These are phyloP conservation scores for Plantago major DNA, from an alignment of 257 asterid species.

Conservation along the genomic window DNA sequence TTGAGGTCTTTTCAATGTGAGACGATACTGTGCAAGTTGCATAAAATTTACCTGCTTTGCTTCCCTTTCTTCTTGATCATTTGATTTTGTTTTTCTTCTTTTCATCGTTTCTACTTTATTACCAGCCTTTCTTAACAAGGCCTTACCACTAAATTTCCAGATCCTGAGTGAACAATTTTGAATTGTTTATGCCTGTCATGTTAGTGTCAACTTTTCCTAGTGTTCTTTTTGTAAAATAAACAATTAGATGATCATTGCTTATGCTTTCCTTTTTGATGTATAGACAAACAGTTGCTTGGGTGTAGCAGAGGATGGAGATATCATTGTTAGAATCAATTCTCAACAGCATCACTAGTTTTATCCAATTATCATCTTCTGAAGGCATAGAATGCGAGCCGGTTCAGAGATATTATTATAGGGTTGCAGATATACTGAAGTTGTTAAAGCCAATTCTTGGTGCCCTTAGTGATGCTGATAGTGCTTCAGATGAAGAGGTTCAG, in stretches of 20 bases:
- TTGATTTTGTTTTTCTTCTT: not conserved
- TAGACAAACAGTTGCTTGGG: conserved; percentile 20
- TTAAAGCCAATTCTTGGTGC: conserved; percentile 58
- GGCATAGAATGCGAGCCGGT: conserved; percentile 53
- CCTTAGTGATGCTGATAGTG: conserved; percentile 35
- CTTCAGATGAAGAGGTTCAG: conserved; percentile 54
- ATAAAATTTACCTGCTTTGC: not conserved
- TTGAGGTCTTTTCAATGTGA: too few relatives aligned
- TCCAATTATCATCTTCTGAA: conserved; percentile 47
- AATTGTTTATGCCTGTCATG: not conserved
- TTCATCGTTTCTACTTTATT: not conserved
- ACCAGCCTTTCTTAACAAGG: too few relatives aligned
- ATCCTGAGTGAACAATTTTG: not conserved
- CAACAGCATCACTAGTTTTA: conserved; percentile 50
- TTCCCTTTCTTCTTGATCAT: not conserved
- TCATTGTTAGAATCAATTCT: conserved; percentile 59
- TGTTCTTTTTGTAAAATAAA: not conserved
- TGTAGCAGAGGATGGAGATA: conserved; percentile 71
- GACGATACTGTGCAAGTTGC: not conserved
- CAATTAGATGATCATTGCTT: conserved; percentile 10
- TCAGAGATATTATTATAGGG: conserved; percentile 47
- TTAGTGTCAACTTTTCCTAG: not conserved
- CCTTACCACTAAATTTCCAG: not conserved
- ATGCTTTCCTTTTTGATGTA: conserved; percentile 3
- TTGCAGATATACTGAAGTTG: conserved; percentile 59